These are phyloP conservation scores for Astrocystis sublimbata DNA, from an alignment of 495 filamentous ascomycete species.

Conservation along the genomic window DNA sequence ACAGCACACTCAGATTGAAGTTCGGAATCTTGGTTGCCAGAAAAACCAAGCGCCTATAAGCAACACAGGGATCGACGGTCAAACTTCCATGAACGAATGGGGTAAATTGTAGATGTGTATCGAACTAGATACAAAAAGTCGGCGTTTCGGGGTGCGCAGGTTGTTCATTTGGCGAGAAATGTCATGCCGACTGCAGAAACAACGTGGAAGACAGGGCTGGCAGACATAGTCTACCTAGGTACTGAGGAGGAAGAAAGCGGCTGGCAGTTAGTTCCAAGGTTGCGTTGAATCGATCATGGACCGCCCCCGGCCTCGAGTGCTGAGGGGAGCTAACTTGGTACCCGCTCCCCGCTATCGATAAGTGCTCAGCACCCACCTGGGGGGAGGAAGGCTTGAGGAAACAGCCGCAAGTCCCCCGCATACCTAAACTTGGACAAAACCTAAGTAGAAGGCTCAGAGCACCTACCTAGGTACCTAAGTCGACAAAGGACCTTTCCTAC, in stretches of 20 bases:
- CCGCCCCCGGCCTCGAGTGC: not conserved
- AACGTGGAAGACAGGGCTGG: not conserved
- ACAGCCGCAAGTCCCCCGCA: conserved; percentile 8
- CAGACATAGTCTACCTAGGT: not conserved
- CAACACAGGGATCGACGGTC: conserved; percentile 8
- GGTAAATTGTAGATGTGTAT: conserved; percentile 5
- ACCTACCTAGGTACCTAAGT: too few relatives aligned
- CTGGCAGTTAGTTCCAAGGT: too few relatives aligned
- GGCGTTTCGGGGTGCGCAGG: not conserved
- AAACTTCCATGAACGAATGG: conserved; percentile 17
- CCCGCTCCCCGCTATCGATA: conserved; percentile 1
- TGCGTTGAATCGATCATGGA: conserved; percentile 3
- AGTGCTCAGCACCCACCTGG: not conserved
- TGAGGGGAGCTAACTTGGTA: conserved; percentile 5
- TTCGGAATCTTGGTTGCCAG: not conserved
- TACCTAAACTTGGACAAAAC: too few relatives aligned
- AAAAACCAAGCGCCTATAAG: conserved; percentile 10
- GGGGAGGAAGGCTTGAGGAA: too few relatives aligned
- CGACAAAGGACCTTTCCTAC: too few relatives aligned
- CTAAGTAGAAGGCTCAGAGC: too few relatives aligned
- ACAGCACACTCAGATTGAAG: not conserved
- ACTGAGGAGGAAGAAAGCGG: not conserved
- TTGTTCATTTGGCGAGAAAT: conserved; percentile 7
- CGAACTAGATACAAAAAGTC: conserved; percentile 5
- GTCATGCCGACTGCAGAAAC: conserved; percentile 5